Evolutionary conservation across 108 stramenopile genomes (phyloP), one percentile per base, ranked within the genome.

Genomic region (Pseudonitzschia multistriata): DNA sequence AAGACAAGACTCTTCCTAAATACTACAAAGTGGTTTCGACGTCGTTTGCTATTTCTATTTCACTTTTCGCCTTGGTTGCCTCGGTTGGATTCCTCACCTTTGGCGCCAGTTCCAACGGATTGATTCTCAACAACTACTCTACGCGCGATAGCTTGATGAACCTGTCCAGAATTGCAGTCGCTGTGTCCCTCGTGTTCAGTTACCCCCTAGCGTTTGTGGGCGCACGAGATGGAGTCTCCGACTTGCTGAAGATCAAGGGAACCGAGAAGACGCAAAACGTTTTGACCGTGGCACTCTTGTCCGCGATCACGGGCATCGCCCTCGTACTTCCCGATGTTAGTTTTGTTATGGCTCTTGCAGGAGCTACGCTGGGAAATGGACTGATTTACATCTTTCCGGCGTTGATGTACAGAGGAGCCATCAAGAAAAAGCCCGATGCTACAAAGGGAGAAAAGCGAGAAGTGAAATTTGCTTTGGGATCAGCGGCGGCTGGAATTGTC

Each of bases 121-220:
- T 97, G 49, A 96, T 97, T 79, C 83, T 98, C 65, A 97, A 97
- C 83, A 97, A 96, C 62, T 98, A 95, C 72, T 86, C 95, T 24
- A 92, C 79, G 55, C 79, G 85, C 49, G 98, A 98, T 82, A 55
- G 59, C n/a, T 79, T 98, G 56, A 92, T 92, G 66, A 87, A 86
- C 40, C 56, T 94, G 21, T 87, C 91, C 56, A 86, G 96, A n/a
- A 80, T 96, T 61, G 96, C 96, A 33, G 94, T 98, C 63, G 92
- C 93, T 19, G 73, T 84, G 27, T 88, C 81, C 15, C 69, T 85
- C 5, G 79, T 85, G 47, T 89, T 86, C 71, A 75, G 77, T 47
- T 87, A 87, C 42, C 86, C 86, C 40, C 78, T 87, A 25, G 64
- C 76, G 10, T 87, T 87, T 70, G 80, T 92, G 19, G 96, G 93